Percentiles rank a stretch among this genome's conserved stretches.
Evolutionary conservation across 78 protist species (phyloP).

Genomic region (Planoprotostelium fungivorum): DNA sequence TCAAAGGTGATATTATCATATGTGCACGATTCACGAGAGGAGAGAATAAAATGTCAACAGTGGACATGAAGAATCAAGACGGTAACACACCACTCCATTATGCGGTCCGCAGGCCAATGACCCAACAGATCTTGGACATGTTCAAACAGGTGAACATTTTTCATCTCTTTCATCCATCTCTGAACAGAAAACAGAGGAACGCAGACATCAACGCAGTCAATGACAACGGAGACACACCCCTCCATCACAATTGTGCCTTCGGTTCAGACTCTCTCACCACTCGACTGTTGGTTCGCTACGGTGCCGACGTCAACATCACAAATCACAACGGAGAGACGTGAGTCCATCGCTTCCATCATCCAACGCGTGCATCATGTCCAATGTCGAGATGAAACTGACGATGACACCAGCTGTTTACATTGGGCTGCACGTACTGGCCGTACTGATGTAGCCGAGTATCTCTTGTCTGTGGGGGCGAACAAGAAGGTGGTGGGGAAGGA

Average conservation of each 20-base stretch:
- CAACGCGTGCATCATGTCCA: neutral
- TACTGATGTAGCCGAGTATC: neutral
- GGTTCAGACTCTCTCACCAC: neutral
- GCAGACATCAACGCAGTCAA: constrained; percentile 60
- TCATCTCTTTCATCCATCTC: neutral
- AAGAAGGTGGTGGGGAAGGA: neutral
- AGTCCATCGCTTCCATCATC: neutral
- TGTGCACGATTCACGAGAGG: neutral
- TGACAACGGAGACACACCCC: constrained; percentile 63
- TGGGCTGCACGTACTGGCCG: neutral
- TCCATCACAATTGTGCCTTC: constrained; percentile 18
- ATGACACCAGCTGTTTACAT: neutral
- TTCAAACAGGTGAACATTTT: neutral
- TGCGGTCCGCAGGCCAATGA: neutral
- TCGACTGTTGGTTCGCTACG: neutral
- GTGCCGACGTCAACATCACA: neutral
- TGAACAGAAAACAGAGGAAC: too few relatives aligned
- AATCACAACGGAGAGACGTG: neutral
- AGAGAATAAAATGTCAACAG: constrained; percentile 4
- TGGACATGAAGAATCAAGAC: constrained; percentile 42
- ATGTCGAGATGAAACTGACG: neutral
- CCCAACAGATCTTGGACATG: neutral
- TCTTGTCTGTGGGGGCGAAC: neutral
- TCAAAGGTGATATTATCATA: neutral
- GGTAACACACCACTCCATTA: constrained; percentile 67